These are phyloP conservation scores for Wallacemonas rigidus DNA, from an alignment of 208 protist species.

Conservation along the genomic window DNA sequence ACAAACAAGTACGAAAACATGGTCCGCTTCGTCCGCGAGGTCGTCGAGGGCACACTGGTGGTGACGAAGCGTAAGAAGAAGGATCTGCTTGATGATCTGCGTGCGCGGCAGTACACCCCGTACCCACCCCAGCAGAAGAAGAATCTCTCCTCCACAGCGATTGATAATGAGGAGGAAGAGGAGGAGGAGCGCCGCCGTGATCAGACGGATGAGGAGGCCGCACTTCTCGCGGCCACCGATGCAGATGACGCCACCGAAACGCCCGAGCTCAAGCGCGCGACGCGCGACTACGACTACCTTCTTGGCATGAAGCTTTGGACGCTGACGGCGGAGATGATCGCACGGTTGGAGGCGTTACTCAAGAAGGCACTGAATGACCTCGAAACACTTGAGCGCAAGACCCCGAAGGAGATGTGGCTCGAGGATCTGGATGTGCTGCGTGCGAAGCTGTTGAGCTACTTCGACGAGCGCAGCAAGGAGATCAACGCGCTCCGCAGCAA, in stretches of 20 bases:
- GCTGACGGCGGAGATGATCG: constrained; percentile 97
- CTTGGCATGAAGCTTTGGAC: constrained; percentile 98
- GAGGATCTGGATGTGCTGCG: constrained; percentile 88
- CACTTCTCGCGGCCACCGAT: constrained; percentile 30
- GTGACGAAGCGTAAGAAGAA: constrained; percentile 93
- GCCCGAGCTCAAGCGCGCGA: constrained; percentile 63
- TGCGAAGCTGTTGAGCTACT: constrained; percentile 53
- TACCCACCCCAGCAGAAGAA: constrained; percentile 85
- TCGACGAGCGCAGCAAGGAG: constrained; percentile 63
- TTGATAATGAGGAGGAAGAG: constrained; percentile 63
- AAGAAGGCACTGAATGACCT: constrained; percentile 79
- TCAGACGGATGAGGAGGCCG: constrained; percentile 28
- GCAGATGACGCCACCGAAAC: constrained; percentile 27
- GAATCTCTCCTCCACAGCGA: constrained; percentile 80
- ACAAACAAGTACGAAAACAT: constrained; percentile 96
- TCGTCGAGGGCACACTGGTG: constrained; percentile 94
- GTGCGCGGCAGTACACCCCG: constrained; percentile 83
- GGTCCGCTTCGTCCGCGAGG: constrained; percentile 97
- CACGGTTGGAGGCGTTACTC: constrained; percentile 89
- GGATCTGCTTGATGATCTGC: constrained; percentile 94
- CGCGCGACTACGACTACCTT: constrained; percentile 98
- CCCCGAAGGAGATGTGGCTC: constrained; percentile 86
- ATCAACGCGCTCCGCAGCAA: constrained; percentile 75
- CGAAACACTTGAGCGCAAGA: constrained; percentile 65
- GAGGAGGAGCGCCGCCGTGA: constrained; percentile 18